Evolutionary conservation across 768 basidiomycete species (phyloP), one percentile per base, ranked within the genome.

Genomic region (Suillus subalutaceus): DNA sequence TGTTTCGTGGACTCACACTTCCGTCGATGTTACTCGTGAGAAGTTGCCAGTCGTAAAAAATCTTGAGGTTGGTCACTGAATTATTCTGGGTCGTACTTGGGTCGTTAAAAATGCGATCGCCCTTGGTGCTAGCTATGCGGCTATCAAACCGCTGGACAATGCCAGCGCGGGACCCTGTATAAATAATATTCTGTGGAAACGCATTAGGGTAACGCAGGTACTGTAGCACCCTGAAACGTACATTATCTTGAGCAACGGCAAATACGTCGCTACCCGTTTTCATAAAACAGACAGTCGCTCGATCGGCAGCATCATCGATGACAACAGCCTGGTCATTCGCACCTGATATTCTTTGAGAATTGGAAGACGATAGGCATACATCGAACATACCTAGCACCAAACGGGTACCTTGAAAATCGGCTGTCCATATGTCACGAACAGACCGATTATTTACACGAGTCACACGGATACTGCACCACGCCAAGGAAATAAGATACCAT

Each of bases 261-360:
- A 92, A 86, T 0, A 90, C 86, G 70, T 91, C 90, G 63, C 89
- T 90, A 23, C 80, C 69, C 3, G 89, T 90, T 35, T 80, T 74
- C 12, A 91, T 72, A 65, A 75, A 70, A 62, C 79, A 77, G 2
- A 83, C 71, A 16, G 77, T 75, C 2, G 69, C 65, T 38, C 78
- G 70, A 2, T 70, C 64, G 41, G 85, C 83, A 55, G 90, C 79
- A 63, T 90, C 86, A 4, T 79, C 72, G 4, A 91, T 72, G 57
- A 85, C 78, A 1, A 88, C 78, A 0, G 84, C 89, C 53, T 81
- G 82, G 57, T 79, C 78, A 68, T 81, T 82, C 12, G 84, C 84
- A 43, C 90, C 90, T 91, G 64, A 20, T 7, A 55, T n/a, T 13
- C 7, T 32, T 23, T 64, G 65, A 66, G 59, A 16, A 44, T 16